These are phyloP conservation scores for Chalaropsis thielavioides DNA, from an alignment of 2,329 filamentous ascomycete species.

Conservation along the genomic window DNA sequence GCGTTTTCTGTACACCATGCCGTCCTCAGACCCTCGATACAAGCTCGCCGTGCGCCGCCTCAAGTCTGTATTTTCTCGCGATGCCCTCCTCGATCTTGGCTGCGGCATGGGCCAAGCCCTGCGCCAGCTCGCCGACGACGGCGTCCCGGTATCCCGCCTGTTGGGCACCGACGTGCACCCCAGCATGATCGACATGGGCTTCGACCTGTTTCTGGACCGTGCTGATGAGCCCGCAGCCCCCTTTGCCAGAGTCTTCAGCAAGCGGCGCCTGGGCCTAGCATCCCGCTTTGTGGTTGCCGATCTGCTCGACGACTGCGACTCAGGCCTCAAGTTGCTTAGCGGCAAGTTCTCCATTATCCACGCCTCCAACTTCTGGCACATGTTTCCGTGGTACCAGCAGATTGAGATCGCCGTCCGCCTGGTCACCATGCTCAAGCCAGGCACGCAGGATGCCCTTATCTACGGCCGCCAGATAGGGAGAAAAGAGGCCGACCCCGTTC, in stretches of 20 bases:
- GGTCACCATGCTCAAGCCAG: conserved; percentile 32
- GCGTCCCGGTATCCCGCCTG: conserved; percentile 34
- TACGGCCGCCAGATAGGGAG: conserved; percentile 38
- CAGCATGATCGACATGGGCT: conserved; percentile 42
- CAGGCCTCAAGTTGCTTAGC: conserved; percentile 25
- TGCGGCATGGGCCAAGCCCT: conserved; percentile 38
- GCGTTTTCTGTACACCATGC: conserved; percentile 34
- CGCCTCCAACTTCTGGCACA: conserved; percentile 36
- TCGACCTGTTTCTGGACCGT: conserved; percentile 48
- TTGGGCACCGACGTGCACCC: conserved; percentile 36
- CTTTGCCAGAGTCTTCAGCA: neutral
- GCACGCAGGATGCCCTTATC: conserved; percentile 32
- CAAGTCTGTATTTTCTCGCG: conserved; percentile 26
- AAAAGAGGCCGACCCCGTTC: conserved; percentile 18
- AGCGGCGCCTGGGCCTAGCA: conserved; percentile 25
- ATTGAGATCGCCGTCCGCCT: conserved; percentile 32
- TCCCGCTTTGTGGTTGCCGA: conserved; percentile 38
- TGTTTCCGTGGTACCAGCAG: conserved; percentile 35
- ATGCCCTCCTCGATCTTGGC: conserved; percentile 35
- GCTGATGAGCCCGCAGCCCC: conserved; percentile 17
- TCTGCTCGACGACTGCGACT: conserved; percentile 31
- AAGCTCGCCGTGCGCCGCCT: conserved; percentile 31
- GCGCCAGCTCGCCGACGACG: conserved; percentile 36
- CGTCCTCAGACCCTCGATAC: conserved; percentile 30
- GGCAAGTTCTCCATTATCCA: conserved; percentile 35